Base-by-base conservation (phyloP, 176 grass and related monocot species). In the Juncus effusus region DNA sequence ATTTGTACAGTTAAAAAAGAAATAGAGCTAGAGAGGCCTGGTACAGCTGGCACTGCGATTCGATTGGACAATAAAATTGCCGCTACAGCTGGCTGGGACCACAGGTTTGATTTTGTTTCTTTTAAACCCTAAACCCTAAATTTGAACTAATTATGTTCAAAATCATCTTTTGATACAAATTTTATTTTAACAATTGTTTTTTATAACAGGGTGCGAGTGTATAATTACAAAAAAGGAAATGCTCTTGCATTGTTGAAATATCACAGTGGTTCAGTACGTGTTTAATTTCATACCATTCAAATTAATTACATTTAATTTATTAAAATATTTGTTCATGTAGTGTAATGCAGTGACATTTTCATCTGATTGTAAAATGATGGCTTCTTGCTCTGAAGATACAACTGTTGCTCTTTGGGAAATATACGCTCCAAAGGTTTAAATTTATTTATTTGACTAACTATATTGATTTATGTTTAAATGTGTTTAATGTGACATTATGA, bases 1-100 rank as follows among this genome's bases (percentile, higher is more conserved):
- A 39, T 59, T 11, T 82, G 87, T 86, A 80, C 53, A 63, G 56
- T 93, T 77, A 87, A 65, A 62, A 89, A 97, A 73, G 85, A 89
- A 78, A 80, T 97, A 82, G 83, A 77, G 70, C 73, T 93, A 56
- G 88, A 92, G 56, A 65, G 80, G n/a, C 80, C 85, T 0, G 85
- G 94, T 73, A 76, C 83, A 65, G 67, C 85, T 10, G 78, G 64
- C 42, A 89, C 78, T 53, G 70, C 88, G 0, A 86, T 97, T 80
- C 85, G 88, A 35, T 72, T 54, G 73, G 94, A 97, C 68, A 82
- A 63, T 58, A 97, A 86, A 84, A 97, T 97, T 55, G 57, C 83
- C 49, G 88, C 94, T 74, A 86, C 88, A 2, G 85, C 88, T 78
- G 94, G 94, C 63, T 97, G 94, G 88, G 94, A 97, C 79, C 85